phyloP scores from a whole-genome alignment of 352 stramenopile species.

The Pythium oligandrum region DNA sequence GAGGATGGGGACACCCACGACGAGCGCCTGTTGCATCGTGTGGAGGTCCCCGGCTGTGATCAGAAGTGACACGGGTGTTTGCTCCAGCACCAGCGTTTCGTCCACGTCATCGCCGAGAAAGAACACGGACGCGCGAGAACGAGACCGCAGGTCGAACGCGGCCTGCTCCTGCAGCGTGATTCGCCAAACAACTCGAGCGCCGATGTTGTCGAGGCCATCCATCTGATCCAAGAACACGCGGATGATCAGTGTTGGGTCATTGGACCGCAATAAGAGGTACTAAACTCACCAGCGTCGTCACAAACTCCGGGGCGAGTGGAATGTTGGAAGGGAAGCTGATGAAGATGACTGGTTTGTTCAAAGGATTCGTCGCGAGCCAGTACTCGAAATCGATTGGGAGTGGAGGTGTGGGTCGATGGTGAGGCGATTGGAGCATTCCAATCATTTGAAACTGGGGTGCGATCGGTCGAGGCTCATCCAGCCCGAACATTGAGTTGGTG shows the following conservation, averaged over 20 bases:
- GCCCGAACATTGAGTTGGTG: constrained; percentile 77
- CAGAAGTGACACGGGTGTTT: constrained; percentile 36
- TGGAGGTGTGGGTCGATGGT: constrained; percentile 9
- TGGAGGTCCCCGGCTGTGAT: constrained; percentile 57
- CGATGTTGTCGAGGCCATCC: constrained; percentile 45
- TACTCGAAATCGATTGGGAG: constrained; percentile 8
- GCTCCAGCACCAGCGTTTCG: constrained; percentile 37
- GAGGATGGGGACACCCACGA: constrained; percentile 54
- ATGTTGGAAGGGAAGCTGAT: constrained; percentile 52
- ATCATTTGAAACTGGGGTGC: constrained; percentile 77
- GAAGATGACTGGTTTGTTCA: constrained; percentile 35
- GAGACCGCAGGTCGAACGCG: constrained; percentile 48
- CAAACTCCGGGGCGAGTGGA: constrained; percentile 46
- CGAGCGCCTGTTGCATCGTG: constrained; percentile 56
- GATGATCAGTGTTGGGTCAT: no score
- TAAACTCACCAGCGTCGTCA: constrained; percentile 37
- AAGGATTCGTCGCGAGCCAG: constrained; percentile 8
- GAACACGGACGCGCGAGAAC: constrained; percentile 39
- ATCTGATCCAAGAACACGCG: constrained; percentile 21
- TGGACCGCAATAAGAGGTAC: no score
- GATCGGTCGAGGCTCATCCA: constrained; percentile 74
- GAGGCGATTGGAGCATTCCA: constrained; percentile 40
- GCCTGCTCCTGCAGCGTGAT: constrained; percentile 50
- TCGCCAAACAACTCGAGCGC: constrained; percentile 54
- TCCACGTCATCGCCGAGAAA: constrained; percentile 43